Conservation (phyloP, 345 rosid species). For the Populus alba region DNA sequence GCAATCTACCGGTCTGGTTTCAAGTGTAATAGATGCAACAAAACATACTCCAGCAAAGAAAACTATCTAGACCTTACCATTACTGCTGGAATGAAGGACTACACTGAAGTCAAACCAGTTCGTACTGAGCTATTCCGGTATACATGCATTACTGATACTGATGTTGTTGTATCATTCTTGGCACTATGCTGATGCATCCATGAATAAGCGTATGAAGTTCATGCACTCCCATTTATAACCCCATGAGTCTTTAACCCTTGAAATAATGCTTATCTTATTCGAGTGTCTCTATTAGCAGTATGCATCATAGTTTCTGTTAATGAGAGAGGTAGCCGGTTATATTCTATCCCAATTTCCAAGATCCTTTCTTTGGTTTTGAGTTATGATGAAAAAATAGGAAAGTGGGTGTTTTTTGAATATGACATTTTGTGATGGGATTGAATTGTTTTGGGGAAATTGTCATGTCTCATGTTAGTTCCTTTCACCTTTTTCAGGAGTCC, state of each 20-base stretch:
- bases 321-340: neutral
- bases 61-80: slow-evolving; percentile 78
- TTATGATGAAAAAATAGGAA: neutral
- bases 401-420: neutral
- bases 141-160: neutral
- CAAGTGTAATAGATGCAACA: slow-evolving; percentile 72
- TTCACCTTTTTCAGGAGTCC: slow-evolving; percentile 66
- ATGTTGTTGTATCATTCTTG: neutral
- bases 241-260: neutral
- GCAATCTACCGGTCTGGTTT: slow-evolving; percentile 93
- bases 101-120: slow-evolving; percentile 63
- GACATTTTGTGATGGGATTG: neutral
- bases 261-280: neutral
- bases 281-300: neutral
- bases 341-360: neutral
- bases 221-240: neutral
- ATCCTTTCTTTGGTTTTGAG: neutral
- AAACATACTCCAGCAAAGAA: slow-evolving; percentile 82
- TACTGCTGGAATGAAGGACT: slow-evolving; percentile 62
- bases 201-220: neutral
- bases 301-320: neutral
- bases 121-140: slow-evolving; percentile 84
- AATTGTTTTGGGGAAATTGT: neutral
- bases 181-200: neutral
- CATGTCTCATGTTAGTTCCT: neutral